Conservation (phyloP, 169 alveolate genomes). For the Blepharisma undulans region DNA sequence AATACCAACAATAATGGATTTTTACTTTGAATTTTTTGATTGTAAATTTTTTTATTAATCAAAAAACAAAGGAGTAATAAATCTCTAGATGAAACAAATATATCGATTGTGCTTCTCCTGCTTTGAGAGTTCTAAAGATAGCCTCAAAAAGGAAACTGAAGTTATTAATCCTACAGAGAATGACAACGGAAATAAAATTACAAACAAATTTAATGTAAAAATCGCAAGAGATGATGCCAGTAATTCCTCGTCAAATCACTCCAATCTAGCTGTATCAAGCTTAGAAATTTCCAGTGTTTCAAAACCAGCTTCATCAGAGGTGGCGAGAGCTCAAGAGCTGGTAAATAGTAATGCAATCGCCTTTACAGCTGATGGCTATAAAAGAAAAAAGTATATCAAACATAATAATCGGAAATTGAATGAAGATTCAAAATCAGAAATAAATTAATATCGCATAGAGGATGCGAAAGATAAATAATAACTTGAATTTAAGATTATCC, state of each 20-base stretch:
- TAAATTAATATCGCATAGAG: neutral
- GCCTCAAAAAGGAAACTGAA: neutral
- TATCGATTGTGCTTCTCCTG: neutral
- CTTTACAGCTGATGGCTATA: neutral
- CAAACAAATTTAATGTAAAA: neutral
- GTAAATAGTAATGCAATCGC: neutral
- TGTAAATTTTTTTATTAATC: neutral
- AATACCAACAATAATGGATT: too few relatives aligned
- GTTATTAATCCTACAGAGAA: neutral
- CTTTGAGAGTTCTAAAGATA: neutral
- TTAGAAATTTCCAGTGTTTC: neutral
- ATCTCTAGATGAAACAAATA: neutral
- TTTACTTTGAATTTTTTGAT: too few relatives aligned
- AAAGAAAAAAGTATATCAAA: neutral
- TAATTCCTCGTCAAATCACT: neutral
- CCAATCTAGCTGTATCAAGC: neutral
- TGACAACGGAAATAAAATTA: neutral
- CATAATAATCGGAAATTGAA: neutral
- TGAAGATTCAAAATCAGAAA: neutral
- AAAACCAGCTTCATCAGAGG: neutral
- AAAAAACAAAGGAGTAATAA: neutral
- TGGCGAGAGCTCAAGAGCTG: neutral
- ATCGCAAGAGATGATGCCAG: neutral
- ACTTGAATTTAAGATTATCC: too few relatives aligned
- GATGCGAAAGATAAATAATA: neutral